Evolutionary conservation across 306 rosid species (phyloP).

Genomic region (Betula pendula): DNA sequence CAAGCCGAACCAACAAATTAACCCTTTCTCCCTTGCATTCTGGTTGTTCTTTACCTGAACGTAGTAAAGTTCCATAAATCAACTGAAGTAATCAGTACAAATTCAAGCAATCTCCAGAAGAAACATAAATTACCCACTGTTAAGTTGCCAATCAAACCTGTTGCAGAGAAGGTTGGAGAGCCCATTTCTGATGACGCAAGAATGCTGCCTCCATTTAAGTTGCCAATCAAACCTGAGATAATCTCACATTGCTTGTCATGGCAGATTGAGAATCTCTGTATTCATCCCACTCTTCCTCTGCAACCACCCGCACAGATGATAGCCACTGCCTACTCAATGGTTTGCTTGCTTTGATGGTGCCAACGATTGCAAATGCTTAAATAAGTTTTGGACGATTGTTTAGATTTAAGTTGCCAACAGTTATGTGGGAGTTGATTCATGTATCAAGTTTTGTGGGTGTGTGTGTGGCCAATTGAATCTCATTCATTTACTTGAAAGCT

Average conservation of each 20-base stretch:
- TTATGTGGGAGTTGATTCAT: too few relatives aligned
- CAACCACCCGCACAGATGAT: slow-evolving; percentile 25
- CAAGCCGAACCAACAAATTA: slow-evolving; percentile 40
- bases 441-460: too few relatives aligned
- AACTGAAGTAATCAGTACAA: not conserved
- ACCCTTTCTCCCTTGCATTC: slow-evolving; percentile 38
- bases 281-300: slow-evolving; percentile 42
- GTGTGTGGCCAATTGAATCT: too few relatives aligned
- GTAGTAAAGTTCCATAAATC: slow-evolving; percentile 1
- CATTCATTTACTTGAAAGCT: too few relatives aligned
- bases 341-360: too few relatives aligned
- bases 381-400: too few relatives aligned
- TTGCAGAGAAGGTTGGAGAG: slow-evolving; percentile 3
- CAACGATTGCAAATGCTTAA: too few relatives aligned
- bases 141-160: slow-evolving; percentile 13
- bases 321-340: slow-evolving; percentile 40
- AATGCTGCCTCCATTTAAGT: slow-evolving; percentile 38
- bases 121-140: not conserved
- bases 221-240: too few relatives aligned
- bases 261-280: slow-evolving; percentile 18
- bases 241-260: slow-evolving; percentile 3
- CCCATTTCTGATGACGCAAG: not conserved
- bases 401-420: too few relatives aligned
- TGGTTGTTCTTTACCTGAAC: slow-evolving; percentile 25
- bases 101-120: not conserved